A percentile compares a stretch with the other conserved stretches of the same genome.
These are phyloP conservation scores for Eucalyptus victrix DNA, from an alignment of 345 rosid species.

Conservation along the genomic window DNA sequence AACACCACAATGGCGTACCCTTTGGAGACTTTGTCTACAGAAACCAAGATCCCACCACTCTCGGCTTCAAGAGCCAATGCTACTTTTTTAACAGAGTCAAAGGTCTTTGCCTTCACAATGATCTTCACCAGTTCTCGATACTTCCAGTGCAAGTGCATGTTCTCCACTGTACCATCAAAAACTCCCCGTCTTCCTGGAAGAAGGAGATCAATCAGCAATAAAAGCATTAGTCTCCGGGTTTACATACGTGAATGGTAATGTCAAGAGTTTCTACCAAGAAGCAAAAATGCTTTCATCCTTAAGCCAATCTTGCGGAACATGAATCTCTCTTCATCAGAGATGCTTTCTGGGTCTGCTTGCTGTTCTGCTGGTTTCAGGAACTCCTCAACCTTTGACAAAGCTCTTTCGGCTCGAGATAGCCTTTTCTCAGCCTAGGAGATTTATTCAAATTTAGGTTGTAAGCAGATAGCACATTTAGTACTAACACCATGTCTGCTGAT, in stretches of 20 bases:
- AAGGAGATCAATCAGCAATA: neutral
- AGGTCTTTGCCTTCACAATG: slow-evolving; percentile 55
- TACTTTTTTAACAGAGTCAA: slow-evolving; percentile 70
- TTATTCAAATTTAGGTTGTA: neutral
- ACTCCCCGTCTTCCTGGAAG: slow-evolving; percentile 86
- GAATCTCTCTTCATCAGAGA: slow-evolving; percentile 90
- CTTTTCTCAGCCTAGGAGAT: slow-evolving; percentile 50
- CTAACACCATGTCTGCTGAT: neutral
- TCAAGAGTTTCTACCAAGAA: slow-evolving; percentile 50
- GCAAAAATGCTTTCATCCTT: slow-evolving; percentile 91
- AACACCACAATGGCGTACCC: slow-evolving; percentile 81
- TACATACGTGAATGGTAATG: neutral
- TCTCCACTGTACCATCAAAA: slow-evolving; percentile 92
- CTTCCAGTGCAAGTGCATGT: slow-evolving; percentile 99
- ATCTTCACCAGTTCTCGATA: slow-evolving; percentile 84
- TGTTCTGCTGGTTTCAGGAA: slow-evolving; percentile 52
- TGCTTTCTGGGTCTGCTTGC: slow-evolving; percentile 69
- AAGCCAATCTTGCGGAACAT: slow-evolving; percentile 96
- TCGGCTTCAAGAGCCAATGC: slow-evolving; percentile 95
- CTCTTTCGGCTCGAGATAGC: slow-evolving; percentile 64
- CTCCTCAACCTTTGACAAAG: slow-evolving; percentile 68
- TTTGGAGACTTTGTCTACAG: slow-evolving; percentile 83
- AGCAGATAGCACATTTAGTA: neutral
- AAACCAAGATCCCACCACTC: slow-evolving; percentile 88
- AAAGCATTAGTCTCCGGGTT: neutral